A percentile compares a stretch with the other conserved stretches of the same genome.
Evolutionary conservation across 257 asterid genomes (phyloP).

Genomic region (Apocynum venetum): DNA sequence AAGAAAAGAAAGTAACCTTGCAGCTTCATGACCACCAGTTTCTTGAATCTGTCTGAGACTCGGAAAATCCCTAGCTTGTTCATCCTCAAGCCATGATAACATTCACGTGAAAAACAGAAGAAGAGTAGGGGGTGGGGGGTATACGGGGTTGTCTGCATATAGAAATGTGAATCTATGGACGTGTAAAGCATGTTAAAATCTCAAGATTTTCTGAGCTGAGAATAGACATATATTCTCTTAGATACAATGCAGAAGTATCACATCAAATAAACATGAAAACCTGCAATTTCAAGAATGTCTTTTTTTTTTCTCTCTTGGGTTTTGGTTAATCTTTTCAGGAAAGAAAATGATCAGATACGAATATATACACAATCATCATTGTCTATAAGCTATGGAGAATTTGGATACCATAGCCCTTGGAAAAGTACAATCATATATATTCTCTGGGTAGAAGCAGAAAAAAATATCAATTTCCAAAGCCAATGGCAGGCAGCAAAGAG

Average conservation of each 20-base stretch:
- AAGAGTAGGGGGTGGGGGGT: too few relatives aligned
- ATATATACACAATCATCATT: too few relatives aligned
- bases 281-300: not conserved
- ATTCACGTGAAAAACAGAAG: slow-evolving; percentile 1
- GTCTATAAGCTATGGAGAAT: not conserved
- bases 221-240: not conserved
- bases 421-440: not conserved
- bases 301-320: not conserved
- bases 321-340: not conserved
- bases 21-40: not conserved
- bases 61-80: not conserved
- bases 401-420: not conserved
- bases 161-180: too few relatives aligned
- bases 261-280: not conserved
- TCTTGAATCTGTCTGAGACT: not conserved
- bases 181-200: not conserved
- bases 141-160: not conserved
- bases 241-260: not conserved
- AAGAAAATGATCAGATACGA: not conserved
- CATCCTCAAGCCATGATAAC: not conserved
- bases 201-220: not conserved
- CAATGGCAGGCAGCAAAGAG: too few relatives aligned
- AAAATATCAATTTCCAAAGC: not conserved
- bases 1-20: not conserved
- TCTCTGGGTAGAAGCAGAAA: not conserved